phyloP scores from a whole-genome alignment of 164 flowering plant genomes.

The Akebia trifoliata region DNA sequence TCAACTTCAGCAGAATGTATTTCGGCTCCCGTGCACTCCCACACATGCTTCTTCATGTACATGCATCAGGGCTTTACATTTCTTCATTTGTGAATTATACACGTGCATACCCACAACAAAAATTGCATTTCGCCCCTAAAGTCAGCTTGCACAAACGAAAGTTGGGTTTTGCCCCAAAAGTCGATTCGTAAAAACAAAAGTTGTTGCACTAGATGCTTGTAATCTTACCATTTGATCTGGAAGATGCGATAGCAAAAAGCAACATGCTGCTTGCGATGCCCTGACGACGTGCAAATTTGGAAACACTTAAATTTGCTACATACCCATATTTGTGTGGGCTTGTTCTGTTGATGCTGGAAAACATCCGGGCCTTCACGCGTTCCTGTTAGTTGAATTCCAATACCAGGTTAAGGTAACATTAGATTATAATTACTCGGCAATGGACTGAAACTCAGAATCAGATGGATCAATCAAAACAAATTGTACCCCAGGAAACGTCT shows the following conservation, averaged over 20 bases:
- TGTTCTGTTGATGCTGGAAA: constrained; percentile 30
- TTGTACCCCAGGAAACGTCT: constrained; percentile 71
- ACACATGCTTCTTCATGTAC: background rate
- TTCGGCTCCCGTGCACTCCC: background rate
- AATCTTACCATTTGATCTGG: constrained; percentile 45
- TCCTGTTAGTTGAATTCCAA: constrained; percentile 36
- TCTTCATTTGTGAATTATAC: no score
- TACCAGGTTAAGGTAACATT: background rate
- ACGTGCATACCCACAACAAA: no score
- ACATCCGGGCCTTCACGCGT: constrained; percentile 33
- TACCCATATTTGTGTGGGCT: constrained; percentile 48
- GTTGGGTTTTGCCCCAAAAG: no score
- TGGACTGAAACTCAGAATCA: background rate
- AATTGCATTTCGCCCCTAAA: no score
- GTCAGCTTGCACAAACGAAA: no score
- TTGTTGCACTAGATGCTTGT: background rate
- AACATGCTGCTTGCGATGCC: constrained; percentile 81
- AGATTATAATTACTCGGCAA: background rate
- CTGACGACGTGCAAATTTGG: constrained; percentile 64
- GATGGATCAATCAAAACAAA: background rate
- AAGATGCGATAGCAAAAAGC: constrained; percentile 49
- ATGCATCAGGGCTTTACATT: background rate
- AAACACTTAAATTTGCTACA: constrained; percentile 63
- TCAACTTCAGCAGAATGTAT: background rate
- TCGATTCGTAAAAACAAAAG: no score